Evolutionary conservation across 2,329 filamentous ascomycete genomes (phyloP), one percentile per base, ranked within the genome.

Genomic region (Colletotrichum trifolii): DNA sequence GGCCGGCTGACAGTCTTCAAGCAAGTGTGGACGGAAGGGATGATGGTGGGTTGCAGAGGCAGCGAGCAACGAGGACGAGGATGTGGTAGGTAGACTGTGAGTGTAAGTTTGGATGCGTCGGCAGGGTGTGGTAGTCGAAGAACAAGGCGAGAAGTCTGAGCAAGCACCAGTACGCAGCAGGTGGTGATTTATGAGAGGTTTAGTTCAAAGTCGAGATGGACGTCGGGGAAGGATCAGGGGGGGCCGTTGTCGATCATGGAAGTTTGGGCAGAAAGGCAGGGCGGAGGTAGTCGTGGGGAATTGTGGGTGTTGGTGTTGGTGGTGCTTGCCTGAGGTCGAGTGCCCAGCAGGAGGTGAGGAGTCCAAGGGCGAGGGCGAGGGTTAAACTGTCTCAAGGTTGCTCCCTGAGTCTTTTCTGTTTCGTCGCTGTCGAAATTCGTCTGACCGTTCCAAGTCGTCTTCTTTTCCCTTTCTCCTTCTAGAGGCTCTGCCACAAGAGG

Each of bases 331-430:
- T 34, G 33, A 58, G 33, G 35, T 25, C 17, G 43, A 43, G 55
- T 25, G 38, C 55, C 25, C 25, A 36, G 52, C 45, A 11, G 46
- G 46, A 38, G 46, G 38, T 35, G 42, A 58, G n/a, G 39, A 42
- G 52, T 38, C 43, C 25, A 25, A 43, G 55, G 55, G 33, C 55
- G 10, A 42, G 39, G 46, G 25, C 25, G 25, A 25, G 25, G 25
- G 25, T 25, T 25, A 25, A 25, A 25, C 15, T 25, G 39, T 54
- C 36, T 62, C 63, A 62, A 57, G 63, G 63, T 53, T 63, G 53
- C 47, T 66, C 63, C 63, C 59, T 66, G 63, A 36, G 48, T 33
- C 52, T 66, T 48, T 46, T 63, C 49, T 66, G 63, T 66, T 66
- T 66, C 63, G 63, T 62, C 47, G 47, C 48, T 25, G 25, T 25